Evolutionary conservation across 2,329 filamentous ascomycete genomes (phyloP), one percentile per base, ranked within the genome.

Genomic region (Penicillium brevicompactum): DNA sequence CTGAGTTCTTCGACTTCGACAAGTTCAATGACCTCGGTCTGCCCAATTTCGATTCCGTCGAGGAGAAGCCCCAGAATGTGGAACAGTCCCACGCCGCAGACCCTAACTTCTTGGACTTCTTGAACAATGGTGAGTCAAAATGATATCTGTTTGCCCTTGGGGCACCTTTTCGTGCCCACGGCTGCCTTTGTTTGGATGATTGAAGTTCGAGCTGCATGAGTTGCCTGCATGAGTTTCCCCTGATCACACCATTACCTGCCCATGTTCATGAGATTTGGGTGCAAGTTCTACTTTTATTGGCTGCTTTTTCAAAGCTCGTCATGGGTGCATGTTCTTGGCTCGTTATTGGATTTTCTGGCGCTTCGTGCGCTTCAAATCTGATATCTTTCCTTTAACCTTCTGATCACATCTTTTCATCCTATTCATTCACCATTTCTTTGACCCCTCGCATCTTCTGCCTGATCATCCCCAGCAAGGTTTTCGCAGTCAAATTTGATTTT

Each of bases 1-100:
- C 88, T 44, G 85, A 90, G 64, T 93, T 93, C 74, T 89, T 89
- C 72, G 89, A 92, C 67, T 90, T 88, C 70, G 90, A 92, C 70
- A 71, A 73, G 37, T 70, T 74, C 46, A 67, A 61, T 30, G 67
- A 69, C 52, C 54, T 75, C 55, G 65, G 64, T 51, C 61, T 75
- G 46, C 70, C 72, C 30, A 48, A 67, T 8, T 71, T 72, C 57
- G 67, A 72, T 32, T 57, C 65, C 30, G 71, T 73, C 30, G 67
- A 70, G n/a, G 67, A 67, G 46, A 60, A 59, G 22, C 58, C 60
- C 14, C 61, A 63, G n/a, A 18, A 16, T 41, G 38, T 43, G 61
- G 65, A 43, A 61, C 66, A 41, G 50, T 62, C 43, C n/a, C 67
- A 70, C 37, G 63, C 67, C 43, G 49, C 63, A 24, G 70, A 74